phyloP scores from a whole-genome alignment of 495 filamentous ascomycete species.

The Aspergillus haitiensis region DNA sequence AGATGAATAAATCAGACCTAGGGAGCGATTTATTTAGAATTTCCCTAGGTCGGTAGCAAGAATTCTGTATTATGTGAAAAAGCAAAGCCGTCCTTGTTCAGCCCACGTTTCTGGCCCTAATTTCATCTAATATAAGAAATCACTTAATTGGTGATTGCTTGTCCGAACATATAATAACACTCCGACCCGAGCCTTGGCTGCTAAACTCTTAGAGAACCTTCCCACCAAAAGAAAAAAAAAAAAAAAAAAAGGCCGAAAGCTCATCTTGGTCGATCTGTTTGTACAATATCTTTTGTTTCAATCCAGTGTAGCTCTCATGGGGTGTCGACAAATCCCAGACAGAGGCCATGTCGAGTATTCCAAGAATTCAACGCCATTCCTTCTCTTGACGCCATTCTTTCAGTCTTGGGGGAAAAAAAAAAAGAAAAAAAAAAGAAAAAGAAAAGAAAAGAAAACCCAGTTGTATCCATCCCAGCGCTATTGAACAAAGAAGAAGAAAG shows the following conservation, averaged over 20 bases:
- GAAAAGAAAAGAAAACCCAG: not conserved
- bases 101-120: no score
- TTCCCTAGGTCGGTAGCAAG: no score
- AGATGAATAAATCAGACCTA: no score
- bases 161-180: no score
- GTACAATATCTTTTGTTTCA: not conserved
- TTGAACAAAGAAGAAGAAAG: conserved; percentile 5
- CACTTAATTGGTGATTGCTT: not conserved
- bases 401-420: not conserved
- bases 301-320: not conserved
- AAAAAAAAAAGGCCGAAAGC: not conserved
- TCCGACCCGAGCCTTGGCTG: no score
- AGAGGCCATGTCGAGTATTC: conserved; percentile 5
- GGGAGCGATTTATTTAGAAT: no score
- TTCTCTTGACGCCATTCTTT: conserved; percentile 21
- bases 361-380: conserved; percentile 21
- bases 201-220: no score
- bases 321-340: not conserved
- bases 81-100: not conserved
- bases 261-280: not conserved
- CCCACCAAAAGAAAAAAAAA: no score
- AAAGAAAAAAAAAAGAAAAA: no score
- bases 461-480: conserved; percentile 15
- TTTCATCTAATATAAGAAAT: not conserved
- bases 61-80: not conserved